These are phyloP conservation scores for Lachnum nothofagi DNA, from an alignment of 2,329 filamentous ascomycete species.

Conservation along the genomic window DNA sequence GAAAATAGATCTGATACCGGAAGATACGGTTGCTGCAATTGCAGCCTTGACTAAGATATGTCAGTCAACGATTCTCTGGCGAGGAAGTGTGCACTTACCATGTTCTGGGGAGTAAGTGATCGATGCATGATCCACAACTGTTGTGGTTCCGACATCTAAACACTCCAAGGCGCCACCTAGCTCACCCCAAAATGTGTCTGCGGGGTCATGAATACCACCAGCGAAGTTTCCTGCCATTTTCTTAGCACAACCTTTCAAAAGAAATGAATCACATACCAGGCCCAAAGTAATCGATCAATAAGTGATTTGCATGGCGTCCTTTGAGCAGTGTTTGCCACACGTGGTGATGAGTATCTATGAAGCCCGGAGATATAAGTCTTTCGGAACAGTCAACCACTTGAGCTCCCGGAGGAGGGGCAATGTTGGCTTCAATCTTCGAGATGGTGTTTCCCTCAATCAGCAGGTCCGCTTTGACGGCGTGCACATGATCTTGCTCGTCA, in stretches of 20 bases:
- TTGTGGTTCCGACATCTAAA: constrained; percentile 41
- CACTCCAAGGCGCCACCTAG: constrained; percentile 38
- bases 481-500: constrained; percentile 31
- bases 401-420: constrained; percentile 16
- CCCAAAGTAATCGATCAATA: constrained; percentile 40
- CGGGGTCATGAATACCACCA: constrained; percentile 33
- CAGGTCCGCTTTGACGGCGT: constrained; percentile 29
- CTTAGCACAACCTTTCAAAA: neutral
- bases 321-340: constrained; percentile 35
- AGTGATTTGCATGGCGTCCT: constrained; percentile 36
- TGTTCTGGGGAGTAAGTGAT: constrained; percentile 32
- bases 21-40: constrained; percentile 38
- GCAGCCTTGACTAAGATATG: constrained; percentile 29
- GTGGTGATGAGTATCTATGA: constrained; percentile 36
- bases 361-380: constrained; percentile 35
- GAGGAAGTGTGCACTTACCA: constrained; percentile 20
- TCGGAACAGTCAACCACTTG: constrained; percentile 36
- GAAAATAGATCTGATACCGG: constrained; percentile 44
- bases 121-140: constrained; percentile 37
- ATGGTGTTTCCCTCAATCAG: constrained; percentile 33
- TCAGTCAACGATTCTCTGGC: constrained; percentile 2
- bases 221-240: constrained; percentile 35
- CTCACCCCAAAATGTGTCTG: constrained; percentile 45
- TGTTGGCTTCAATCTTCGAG: constrained; percentile 29
- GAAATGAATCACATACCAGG: constrained; percentile 28